phyloP scores from a whole-genome alignment of 352 stramenopile genomes.

The Discostella stelligera region DNA sequence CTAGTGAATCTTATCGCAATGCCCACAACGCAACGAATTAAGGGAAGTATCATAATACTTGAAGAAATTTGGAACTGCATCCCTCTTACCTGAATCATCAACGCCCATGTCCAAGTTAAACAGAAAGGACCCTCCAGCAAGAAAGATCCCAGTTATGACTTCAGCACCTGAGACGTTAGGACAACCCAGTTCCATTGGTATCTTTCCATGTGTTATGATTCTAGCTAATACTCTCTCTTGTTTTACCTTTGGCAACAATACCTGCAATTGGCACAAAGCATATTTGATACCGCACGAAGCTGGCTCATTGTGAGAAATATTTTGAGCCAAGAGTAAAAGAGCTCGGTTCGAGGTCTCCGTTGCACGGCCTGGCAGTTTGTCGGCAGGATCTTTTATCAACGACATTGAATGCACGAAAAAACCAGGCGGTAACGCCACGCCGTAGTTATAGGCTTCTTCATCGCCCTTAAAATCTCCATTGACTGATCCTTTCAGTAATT shows the following conservation, averaged over 20 bases:
- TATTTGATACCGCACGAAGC: slow-evolving; percentile 31
- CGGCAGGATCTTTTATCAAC: slow-evolving; percentile 37
- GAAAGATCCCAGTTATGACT: slow-evolving; percentile 42
- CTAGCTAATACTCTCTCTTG: slow-evolving; percentile 30
- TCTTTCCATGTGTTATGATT: slow-evolving; percentile 21
- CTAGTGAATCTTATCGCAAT: slow-evolving; percentile 7
- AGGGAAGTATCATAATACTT: not conserved
- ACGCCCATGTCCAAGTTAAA: slow-evolving; percentile 30
- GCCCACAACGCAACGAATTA: not conserved
- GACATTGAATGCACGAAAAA: slow-evolving; percentile 39
- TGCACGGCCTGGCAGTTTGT: not conserved
- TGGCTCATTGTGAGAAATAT: slow-evolving; percentile 14
- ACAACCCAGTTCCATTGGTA: slow-evolving; percentile 16
- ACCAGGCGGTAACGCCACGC: slow-evolving; percentile 29
- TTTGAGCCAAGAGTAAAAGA: slow-evolving; percentile 33
- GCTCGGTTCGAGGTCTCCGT: slow-evolving; percentile 17
- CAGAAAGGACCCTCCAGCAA: slow-evolving; percentile 45
- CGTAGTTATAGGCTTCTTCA: slow-evolving; percentile 4
- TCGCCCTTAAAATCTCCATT: not conserved
- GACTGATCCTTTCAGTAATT: slow-evolving; percentile 35
- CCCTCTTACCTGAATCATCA: slow-evolving; percentile 14
- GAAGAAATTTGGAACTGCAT: slow-evolving; percentile 2
- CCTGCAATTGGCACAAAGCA: slow-evolving; percentile 45
- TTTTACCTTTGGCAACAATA: slow-evolving; percentile 13
- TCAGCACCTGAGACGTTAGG: slow-evolving; percentile 20